Percentiles rank a stretch among this genome's conserved stretches.
Conservation (phyloP, 1,139 yeast genomes). For the Geotrichum carabidarum region DNA sequence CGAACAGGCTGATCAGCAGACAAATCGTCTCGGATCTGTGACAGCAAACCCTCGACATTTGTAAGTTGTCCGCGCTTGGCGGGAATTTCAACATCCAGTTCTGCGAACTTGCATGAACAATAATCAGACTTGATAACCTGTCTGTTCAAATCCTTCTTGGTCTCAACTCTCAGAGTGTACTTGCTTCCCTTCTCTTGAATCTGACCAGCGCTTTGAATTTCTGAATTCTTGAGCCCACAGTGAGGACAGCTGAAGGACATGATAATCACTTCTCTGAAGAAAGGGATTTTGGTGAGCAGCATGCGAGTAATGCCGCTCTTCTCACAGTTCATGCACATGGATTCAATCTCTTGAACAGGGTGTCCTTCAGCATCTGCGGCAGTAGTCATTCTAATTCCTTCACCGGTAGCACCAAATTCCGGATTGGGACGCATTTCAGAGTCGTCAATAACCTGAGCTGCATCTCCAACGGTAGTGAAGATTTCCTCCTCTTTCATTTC, state of each 20-base stretch:
- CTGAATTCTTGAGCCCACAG: conserved; percentile 86
- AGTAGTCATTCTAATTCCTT: conserved; percentile 34
- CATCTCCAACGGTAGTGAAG: conserved; percentile 30
- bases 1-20: conserved; percentile 76
- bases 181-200: conserved; percentile 77
- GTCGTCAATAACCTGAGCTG: conserved; percentile 28
- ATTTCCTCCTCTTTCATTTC: not conserved
- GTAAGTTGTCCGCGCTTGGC: conserved; percentile 91
- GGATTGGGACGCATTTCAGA: conserved; percentile 22
- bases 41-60: conserved; percentile 80
- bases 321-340: conserved; percentile 93
- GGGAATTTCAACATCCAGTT: conserved; percentile 89
- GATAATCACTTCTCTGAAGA: conserved; percentile 79
- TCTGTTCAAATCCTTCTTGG: conserved; percentile 68
- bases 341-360: conserved; percentile 91
- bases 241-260: conserved; percentile 97
- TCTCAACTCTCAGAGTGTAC: conserved; percentile 65
- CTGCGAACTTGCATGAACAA: conserved; percentile 72
- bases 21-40: conserved; percentile 81
- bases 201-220: conserved; percentile 86
- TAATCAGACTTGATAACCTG: conserved; percentile 90
- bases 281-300: conserved; percentile 83
- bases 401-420: conserved; percentile 21
- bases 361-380: conserved; percentile 78
- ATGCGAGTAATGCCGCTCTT: conserved; percentile 77